phyloP scores from a whole-genome alignment of 306 rosid species.

The Prosopis cineraria region DNA sequence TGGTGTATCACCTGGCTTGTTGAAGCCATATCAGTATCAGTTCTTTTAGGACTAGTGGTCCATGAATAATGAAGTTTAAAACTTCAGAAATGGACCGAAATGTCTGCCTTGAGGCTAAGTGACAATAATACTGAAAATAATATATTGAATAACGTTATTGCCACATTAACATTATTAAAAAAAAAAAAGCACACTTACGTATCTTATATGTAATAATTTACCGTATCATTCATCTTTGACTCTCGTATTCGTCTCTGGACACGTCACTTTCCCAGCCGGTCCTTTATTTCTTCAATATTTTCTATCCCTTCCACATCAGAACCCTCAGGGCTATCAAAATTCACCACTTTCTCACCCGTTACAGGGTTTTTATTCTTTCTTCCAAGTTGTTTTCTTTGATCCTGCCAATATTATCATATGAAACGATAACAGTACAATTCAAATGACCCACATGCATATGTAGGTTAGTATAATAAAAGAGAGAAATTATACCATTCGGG shows the following conservation, averaged over 20 bases:
- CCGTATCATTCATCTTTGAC: background rate
- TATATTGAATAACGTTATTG: background rate
- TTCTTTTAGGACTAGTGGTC: background rate
- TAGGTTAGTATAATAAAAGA: background rate
- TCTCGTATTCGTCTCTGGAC: background rate
- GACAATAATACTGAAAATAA: background rate
- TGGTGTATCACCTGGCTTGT: background rate
- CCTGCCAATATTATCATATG: background rate
- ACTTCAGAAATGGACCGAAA: constrained; percentile 2
- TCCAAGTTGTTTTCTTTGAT: background rate
- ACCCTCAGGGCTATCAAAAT: background rate
- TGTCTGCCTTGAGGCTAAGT: background rate
- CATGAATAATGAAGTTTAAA: background rate
- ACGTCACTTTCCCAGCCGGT: constrained; percentile 3
- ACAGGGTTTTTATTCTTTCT: background rate
- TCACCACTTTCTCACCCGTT: background rate
- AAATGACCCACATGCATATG: background rate
- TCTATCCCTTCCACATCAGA: background rate
- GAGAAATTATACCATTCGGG: background rate
- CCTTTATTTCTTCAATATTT: background rate
- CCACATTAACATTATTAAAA: no score
- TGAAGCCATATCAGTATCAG: background rate
- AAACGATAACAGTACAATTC: background rate
- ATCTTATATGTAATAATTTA: background rate
- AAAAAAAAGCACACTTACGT: background rate